Conservation (phyloP, 441 rosid genomes). For the Cnidoscolus chayamansa region DNA sequence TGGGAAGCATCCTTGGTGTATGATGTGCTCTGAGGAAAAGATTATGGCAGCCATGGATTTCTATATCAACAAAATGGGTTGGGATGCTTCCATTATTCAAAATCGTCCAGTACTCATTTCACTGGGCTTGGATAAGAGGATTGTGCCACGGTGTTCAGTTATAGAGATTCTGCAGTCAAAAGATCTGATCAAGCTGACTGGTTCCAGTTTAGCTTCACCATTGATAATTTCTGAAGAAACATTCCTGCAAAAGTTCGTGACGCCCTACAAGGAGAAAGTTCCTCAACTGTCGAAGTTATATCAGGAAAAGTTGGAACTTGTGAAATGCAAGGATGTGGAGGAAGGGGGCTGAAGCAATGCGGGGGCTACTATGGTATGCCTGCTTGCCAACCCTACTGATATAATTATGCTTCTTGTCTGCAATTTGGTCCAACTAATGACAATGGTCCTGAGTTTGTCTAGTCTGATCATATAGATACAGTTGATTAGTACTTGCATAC, state of each 20-base stretch:
- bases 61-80: conserved; percentile 26
- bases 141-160: conserved; percentile 24
- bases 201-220: neutral
- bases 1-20: conserved; percentile 23
- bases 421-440: neutral
- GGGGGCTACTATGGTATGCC: neutral
- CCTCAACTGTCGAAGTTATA: conserved; percentile 22
- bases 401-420: neutral
- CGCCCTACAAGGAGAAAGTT: conserved; percentile 16
- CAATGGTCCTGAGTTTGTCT: neutral
- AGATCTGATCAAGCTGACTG: conserved; percentile 8
- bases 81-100: conserved; percentile 9
- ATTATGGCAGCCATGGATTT: conserved; percentile 23
- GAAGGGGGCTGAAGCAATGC: neutral
- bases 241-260: conserved; percentile 25
- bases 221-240: neutral
- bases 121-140: conserved; percentile 25
- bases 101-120: conserved; percentile 4
- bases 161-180: conserved; percentile 13
- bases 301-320: neutral
- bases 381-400: neutral
- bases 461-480: neutral
- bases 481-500: neutral
- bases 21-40: conserved; percentile 23
- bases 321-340: neutral